Evolutionary conservation across 345 rosid genomes (phyloP).

Genomic region (Acer negundo): DNA sequence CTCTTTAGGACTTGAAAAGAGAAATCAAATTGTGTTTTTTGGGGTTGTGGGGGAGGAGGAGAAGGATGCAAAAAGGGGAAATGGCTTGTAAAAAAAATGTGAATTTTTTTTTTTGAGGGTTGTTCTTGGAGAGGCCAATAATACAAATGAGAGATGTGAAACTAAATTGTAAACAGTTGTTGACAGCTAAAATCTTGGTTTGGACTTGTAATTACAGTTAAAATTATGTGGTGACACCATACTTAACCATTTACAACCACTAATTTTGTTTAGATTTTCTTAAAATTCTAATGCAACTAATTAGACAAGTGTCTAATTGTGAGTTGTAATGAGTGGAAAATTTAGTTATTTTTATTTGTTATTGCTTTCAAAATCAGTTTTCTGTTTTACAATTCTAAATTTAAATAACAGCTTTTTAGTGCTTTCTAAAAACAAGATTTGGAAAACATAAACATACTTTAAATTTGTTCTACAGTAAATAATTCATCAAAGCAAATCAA

Average conservation of each 20-base stretch:
- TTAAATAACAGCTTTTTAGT: too few relatives aligned
- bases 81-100: not conserved
- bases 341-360: too few relatives aligned
- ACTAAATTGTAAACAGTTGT: slow-evolving; percentile 4
- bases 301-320: too few relatives aligned
- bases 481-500: not conserved
- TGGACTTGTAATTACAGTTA: slow-evolving; percentile 11
- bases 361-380: too few relatives aligned
- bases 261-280: not conserved
- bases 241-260: slow-evolving; percentile 21
- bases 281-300: not conserved
- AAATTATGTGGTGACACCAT: slow-evolving; percentile 16
- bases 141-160: not conserved
- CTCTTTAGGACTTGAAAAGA: not conserved
- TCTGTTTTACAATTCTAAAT: too few relatives aligned
- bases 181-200: not conserved
- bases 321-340: too few relatives aligned
- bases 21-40: not conserved
- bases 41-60: not conserved
- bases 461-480: too few relatives aligned
- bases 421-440: too few relatives aligned
- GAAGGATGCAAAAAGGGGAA: slow-evolving; percentile 1
- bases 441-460: too few relatives aligned
- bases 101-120: not conserved
- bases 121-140: not conserved